These are phyloP conservation scores for Phalaenopsis hybrid DNA, from an alignment of 116 monocot genomes.

Conservation along the genomic window DNA sequence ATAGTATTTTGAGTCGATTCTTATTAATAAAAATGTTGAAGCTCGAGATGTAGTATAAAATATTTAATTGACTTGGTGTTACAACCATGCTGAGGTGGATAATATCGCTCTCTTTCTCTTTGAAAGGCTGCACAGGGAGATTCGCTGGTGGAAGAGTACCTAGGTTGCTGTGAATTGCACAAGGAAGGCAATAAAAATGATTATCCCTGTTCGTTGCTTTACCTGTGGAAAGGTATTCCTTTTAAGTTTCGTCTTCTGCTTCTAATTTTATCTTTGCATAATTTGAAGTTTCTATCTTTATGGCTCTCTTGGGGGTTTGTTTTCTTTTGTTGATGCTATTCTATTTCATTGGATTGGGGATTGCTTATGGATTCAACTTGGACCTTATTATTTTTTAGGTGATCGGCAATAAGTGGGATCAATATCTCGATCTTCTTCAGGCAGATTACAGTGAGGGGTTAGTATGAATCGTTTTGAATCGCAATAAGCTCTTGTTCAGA, in stretches of 20 bases:
- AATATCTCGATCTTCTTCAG: conserved; percentile 85
- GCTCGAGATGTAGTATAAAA: too few relatives aligned
- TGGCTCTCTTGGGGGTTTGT: background rate
- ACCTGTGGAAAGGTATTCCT: conserved; percentile 75
- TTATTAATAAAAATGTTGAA: too few relatives aligned
- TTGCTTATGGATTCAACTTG: background rate
- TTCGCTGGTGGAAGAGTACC: background rate
- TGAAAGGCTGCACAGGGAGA: background rate
- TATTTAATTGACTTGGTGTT: too few relatives aligned
- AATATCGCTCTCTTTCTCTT: too few relatives aligned
- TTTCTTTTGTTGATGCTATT: background rate
- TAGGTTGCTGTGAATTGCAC: background rate
- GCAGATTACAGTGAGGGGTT: conserved; percentile 93
- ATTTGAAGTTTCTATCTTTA: background rate
- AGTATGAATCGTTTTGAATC: background rate
- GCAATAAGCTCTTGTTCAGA: background rate
- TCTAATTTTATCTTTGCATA: background rate
- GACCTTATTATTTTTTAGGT: conserved; percentile 33
- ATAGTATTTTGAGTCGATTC: too few relatives aligned
- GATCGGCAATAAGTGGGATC: conserved; percentile 92
- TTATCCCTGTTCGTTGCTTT: conserved; percentile 97
- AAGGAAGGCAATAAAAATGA: conserved; percentile 42
- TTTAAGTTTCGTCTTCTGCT: background rate
- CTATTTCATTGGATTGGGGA: background rate
- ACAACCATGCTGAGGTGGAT: too few relatives aligned